phyloP scores from a whole-genome alignment of 192 early-diverging fungal genomes.

The Backusella circina region DNA sequence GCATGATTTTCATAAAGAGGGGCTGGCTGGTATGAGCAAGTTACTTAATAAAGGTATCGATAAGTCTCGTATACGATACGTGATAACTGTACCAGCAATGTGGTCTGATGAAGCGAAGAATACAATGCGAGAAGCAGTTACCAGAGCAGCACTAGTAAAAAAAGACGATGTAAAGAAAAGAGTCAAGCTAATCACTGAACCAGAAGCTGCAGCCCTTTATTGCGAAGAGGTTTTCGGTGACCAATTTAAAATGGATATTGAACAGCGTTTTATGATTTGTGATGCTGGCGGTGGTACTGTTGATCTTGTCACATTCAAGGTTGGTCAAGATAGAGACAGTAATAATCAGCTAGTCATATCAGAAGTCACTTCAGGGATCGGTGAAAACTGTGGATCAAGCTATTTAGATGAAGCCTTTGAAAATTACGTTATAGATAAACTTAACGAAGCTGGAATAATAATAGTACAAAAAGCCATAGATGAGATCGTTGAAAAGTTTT shows the following conservation, averaged over 20 bases:
- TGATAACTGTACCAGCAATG: slow-evolving; percentile 52
- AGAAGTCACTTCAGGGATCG: slow-evolving; percentile 41
- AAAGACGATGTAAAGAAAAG: slow-evolving; percentile 40
- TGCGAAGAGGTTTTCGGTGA: slow-evolving; percentile 47
- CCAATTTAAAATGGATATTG: slow-evolving; percentile 45
- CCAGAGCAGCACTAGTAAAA: slow-evolving; percentile 46
- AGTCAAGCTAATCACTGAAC: slow-evolving; percentile 44
- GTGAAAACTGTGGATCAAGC: slow-evolving; percentile 41
- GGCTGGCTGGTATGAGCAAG: slow-evolving; percentile 41
- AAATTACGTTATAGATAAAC: not conserved
- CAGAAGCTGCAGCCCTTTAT: slow-evolving; percentile 55
- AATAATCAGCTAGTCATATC: slow-evolving; percentile 33
- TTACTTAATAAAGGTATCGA: slow-evolving; percentile 33
- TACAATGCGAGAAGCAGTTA: slow-evolving; percentile 50
- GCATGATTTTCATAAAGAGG: slow-evolving; percentile 41
- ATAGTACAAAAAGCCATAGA: not conserved
- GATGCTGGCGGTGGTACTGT: slow-evolving; percentile 55
- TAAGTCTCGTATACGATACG: slow-evolving; percentile 33
- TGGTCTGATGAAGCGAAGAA: slow-evolving; percentile 53
- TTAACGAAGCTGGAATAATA: not conserved
- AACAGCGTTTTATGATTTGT: slow-evolving; percentile 53
- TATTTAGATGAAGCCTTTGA: not conserved
- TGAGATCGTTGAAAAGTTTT: not conserved
- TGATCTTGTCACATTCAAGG: slow-evolving; percentile 51
- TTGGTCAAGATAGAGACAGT: slow-evolving; percentile 41